Base-by-base conservation (phyloP, 164 flowering plant genomes). In the Umbellularia californica region DNA sequence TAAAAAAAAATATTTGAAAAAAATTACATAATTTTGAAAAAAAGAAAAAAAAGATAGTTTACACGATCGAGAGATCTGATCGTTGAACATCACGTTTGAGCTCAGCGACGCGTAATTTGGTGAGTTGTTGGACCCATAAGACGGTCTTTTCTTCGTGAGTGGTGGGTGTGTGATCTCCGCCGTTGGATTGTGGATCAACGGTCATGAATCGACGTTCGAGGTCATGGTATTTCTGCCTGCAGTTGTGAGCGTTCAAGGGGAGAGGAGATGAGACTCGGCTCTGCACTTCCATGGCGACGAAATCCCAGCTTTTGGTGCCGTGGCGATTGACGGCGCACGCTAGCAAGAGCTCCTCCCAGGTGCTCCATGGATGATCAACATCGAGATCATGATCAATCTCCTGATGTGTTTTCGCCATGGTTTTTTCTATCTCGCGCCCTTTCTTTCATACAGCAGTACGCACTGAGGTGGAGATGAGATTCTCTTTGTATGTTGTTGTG, bases 311-410 rank as follows among this genome's bases (percentile, higher is more conserved):
- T 58, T 79, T 70, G 74, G 78, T 65, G 64, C 99, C 99, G 71
- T 95, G 86, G 2, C 97, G 89, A 33, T 89, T 86, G 19, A 95
- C 97, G 79, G 99, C 99, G 80, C 81, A 90, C 13, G 96, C 95
- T 25, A 95, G 85, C 72, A 95, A 70, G 2, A 95, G 88, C 79
- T 95, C 98, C 78, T 95, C 99, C 94, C 91, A 87, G 1, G 97
- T 93, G 7, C 88, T 88, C 99, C 99, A 95, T 22, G 75, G 3
- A 47, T 73, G 72, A 74, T 77, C 70, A 67, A 58, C 28, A 70
- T 22, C 70, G 11, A 51, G 69, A 58, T 73, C 77, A 62, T 69
- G 47, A 35, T 35, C 47, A 35, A 35, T 35, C 47, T 35, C 47
- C 47, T 7, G 47, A 35, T 35, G 78, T 50, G 75, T 70, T 77